These are phyloP conservation scores for Cercospora citrullina DNA, from an alignment of 2,329 filamentous ascomycete genomes.

Conservation along the genomic window DNA sequence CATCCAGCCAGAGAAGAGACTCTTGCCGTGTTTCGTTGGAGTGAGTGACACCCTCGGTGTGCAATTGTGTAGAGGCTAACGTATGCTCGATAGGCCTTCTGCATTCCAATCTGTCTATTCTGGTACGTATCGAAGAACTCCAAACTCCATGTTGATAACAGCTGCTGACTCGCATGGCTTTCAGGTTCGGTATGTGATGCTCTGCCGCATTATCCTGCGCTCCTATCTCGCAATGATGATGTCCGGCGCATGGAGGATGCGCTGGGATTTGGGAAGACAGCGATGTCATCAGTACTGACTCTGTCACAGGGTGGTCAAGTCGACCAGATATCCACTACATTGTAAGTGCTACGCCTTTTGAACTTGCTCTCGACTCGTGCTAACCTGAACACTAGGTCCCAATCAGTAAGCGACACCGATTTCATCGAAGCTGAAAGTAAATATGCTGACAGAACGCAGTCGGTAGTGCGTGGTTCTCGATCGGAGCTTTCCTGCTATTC, in stretches of 20 bases:
- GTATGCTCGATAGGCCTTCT: slow-evolving; percentile 1
- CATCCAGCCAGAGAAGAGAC: slow-evolving; percentile 43
- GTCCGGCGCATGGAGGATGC: neutral
- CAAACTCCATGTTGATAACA: neutral
- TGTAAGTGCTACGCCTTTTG: slow-evolving; percentile 5
- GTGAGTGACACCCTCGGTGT: neutral
- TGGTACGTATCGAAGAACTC: slow-evolving; percentile 26
- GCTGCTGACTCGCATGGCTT: neutral
- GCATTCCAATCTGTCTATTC: slow-evolving; percentile 40
- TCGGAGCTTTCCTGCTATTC: slow-evolving; percentile 50
- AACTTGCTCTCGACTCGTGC: neutral
- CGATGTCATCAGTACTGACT: neutral
- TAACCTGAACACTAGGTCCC: slow-evolving; percentile 30
- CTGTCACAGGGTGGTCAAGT: slow-evolving; percentile 36
- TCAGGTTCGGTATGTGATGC: slow-evolving; percentile 44
- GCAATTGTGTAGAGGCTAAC: neutral
- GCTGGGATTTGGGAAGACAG: neutral
- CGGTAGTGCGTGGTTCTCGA: slow-evolving; percentile 38
- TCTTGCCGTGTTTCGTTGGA: slow-evolving; percentile 43
- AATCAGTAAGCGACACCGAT: slow-evolving; percentile 28
- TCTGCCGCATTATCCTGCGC: slow-evolving; percentile 34
- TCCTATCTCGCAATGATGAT: neutral
- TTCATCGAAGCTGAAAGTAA: neutral
- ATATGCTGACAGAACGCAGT: slow-evolving; percentile 19
- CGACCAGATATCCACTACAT: slow-evolving; percentile 43